These are phyloP conservation scores for Saxophila tyrrhenica DNA, from an alignment of 495 filamentous ascomycete genomes.

Conservation along the genomic window DNA sequence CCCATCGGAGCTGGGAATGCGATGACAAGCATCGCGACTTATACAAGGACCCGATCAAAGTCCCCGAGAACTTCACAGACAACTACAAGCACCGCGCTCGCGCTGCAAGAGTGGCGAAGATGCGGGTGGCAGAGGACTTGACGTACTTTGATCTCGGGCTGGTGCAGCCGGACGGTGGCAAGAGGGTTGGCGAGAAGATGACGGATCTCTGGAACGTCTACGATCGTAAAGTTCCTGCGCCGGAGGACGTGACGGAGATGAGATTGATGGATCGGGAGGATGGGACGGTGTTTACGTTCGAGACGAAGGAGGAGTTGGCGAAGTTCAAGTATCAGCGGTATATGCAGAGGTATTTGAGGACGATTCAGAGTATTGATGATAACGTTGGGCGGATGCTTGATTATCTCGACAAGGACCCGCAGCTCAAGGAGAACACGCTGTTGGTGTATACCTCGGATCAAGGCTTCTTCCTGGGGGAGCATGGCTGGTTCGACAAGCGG, in stretches of 20 bases:
- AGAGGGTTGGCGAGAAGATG: slow-evolving; percentile 27
- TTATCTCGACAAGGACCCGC: slow-evolving; percentile 27
- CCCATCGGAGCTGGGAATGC: slow-evolving; percentile 37
- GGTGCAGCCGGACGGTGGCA: slow-evolving; percentile 33
- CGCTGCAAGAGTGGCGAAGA: slow-evolving; percentile 32
- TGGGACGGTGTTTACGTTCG: slow-evolving; percentile 32
- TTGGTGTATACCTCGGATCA: slow-evolving; percentile 35
- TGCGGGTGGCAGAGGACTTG: slow-evolving; percentile 34
- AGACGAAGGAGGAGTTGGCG: slow-evolving; percentile 26
- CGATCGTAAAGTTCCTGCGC: slow-evolving; percentile 30
- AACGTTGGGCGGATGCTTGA: slow-evolving; percentile 35
- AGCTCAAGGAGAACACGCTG: slow-evolving; percentile 31
- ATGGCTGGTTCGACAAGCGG: slow-evolving; percentile 40
- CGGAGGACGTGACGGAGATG: slow-evolving; percentile 25
- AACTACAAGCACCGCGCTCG: slow-evolving; percentile 37
- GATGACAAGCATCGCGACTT: slow-evolving; percentile 31
- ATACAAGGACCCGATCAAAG: slow-evolving; percentile 29
- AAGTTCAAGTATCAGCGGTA: slow-evolving; percentile 41
- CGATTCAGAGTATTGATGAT: slow-evolving; percentile 35
- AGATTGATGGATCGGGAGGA: slow-evolving; percentile 30
- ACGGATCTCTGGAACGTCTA: not conserved
- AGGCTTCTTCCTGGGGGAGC: slow-evolving; percentile 39
- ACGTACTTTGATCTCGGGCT: slow-evolving; percentile 36
- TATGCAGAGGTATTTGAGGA: slow-evolving; percentile 38
- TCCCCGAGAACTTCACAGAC: slow-evolving; percentile 36